These are phyloP conservation scores for Lasiodiplodia theobromae DNA, from an alignment of 2,329 filamentous ascomycete species.

Conservation along the genomic window DNA sequence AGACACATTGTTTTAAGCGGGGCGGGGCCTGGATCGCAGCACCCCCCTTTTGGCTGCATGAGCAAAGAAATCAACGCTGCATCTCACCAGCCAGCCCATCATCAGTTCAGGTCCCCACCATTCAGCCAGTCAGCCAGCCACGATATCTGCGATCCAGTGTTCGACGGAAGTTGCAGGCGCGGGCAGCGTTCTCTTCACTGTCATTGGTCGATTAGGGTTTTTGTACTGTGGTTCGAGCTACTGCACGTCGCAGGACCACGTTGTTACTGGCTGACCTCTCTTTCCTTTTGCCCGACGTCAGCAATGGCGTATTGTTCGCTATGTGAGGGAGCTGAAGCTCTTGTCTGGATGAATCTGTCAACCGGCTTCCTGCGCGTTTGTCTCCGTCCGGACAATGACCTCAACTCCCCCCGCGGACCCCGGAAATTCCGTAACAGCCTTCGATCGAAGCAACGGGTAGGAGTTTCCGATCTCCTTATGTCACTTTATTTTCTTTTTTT, in stretches of 20 bases:
- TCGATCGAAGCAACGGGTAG: background rate
- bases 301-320: background rate
- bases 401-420: background rate
- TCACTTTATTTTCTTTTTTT: background rate
- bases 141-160: background rate
- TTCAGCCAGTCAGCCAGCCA: background rate
- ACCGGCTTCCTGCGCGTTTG: too few relatives aligned
- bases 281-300: background rate
- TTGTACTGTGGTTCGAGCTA: background rate
- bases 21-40: background rate
- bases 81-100: background rate
- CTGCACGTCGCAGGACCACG: background rate
- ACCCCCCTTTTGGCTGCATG: background rate
- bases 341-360: background rate
- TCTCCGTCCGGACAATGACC: background rate
- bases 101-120: background rate
- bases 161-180: background rate
- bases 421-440: background rate
- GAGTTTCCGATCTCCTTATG: background rate
- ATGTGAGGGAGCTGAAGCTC: background rate
- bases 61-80: background rate
- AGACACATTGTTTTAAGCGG: background rate
- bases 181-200: background rate
- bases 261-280: background rate
- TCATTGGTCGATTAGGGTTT: background rate